Percentiles rank a stretch among this genome's conserved stretches.
Evolutionary conservation across 495 filamentous ascomycete genomes (phyloP).

Genomic region (Neurospora terricola): DNA sequence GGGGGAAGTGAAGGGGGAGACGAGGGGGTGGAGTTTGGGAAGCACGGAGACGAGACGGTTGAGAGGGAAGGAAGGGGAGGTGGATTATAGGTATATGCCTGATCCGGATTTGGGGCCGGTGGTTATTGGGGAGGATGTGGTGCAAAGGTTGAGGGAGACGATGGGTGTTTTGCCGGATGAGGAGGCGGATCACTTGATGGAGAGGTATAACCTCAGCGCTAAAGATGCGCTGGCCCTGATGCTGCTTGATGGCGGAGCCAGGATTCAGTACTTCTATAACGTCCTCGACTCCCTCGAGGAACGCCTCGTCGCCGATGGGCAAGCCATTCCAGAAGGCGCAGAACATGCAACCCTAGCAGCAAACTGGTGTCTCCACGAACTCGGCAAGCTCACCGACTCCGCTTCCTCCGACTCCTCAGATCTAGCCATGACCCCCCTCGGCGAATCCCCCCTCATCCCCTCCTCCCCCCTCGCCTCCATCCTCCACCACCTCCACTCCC

Average conservation of each 20-base stretch:
- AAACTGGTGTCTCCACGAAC: slow-evolving; percentile 76
- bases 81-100: slow-evolving; percentile 98
- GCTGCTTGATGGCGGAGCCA: slow-evolving; percentile 64
- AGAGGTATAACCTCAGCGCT: slow-evolving; percentile 53
- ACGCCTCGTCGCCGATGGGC: slow-evolving; percentile 27
- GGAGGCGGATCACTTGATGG: slow-evolving; percentile 47
- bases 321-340: background rate
- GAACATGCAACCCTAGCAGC: slow-evolving; percentile 35
- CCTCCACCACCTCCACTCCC: slow-evolving; percentile 49
- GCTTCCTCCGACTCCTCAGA: slow-evolving; percentile 7
- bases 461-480: slow-evolving; percentile 55
- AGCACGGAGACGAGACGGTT: slow-evolving; percentile 67
- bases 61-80: slow-evolving; percentile 90
- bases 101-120: slow-evolving; percentile 85
- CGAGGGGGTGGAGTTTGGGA: slow-evolving; percentile 81
- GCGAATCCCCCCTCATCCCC: slow-evolving; percentile 40
- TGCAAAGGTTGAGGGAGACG: slow-evolving; percentile 38
- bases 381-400: slow-evolving; percentile 57
- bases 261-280: slow-evolving; percentile 74
- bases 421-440: slow-evolving; percentile 29
- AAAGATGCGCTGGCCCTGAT: slow-evolving; percentile 84
- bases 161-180: slow-evolving; percentile 64
- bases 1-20: slow-evolving; percentile 74
- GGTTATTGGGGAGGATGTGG: slow-evolving; percentile 58
- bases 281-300: slow-evolving; percentile 48